phyloP scores from a whole-genome alignment of 106 monocot species.

The Apostasia ramifera region DNA sequence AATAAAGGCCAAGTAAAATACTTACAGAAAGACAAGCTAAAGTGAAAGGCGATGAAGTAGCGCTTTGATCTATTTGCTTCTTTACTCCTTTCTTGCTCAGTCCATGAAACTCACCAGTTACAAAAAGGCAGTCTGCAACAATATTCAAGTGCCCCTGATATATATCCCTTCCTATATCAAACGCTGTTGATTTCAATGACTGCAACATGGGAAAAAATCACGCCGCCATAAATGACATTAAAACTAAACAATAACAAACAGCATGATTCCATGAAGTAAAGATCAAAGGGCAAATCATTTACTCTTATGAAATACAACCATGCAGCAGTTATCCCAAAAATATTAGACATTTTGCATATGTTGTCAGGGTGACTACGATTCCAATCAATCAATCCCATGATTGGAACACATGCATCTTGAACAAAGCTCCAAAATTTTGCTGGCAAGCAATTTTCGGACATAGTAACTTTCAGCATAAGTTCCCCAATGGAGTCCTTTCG shows the following conservation, averaged over 20 bases:
- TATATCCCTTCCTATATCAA: slow-evolving; percentile 60
- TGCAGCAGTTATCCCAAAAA: slow-evolving; percentile 61
- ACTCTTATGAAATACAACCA: slow-evolving; percentile 66
- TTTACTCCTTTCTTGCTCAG: slow-evolving; percentile 58
- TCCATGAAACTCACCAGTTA: slow-evolving; percentile 73
- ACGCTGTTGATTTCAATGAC: slow-evolving; percentile 51
- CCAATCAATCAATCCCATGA: slow-evolving; percentile 93
- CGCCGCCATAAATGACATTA: not conserved
- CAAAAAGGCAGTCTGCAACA: slow-evolving; percentile 61
- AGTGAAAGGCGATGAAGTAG: slow-evolving; percentile 55
- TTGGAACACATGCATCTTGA: slow-evolving; percentile 67
- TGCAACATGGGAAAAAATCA: slow-evolving; percentile 20
- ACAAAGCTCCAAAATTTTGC: slow-evolving; percentile 58
- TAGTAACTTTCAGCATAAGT: slow-evolving; percentile 54
- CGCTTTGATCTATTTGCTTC: slow-evolving; percentile 29
- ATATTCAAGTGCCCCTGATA: slow-evolving; percentile 50
- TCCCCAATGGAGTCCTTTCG: slow-evolving; percentile 23
- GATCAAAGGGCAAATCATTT: slow-evolving; percentile 6
- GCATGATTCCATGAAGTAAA: not conserved
- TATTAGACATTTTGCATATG: slow-evolving; percentile 23
- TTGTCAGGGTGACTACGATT: slow-evolving; percentile 54
- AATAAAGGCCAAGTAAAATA: slow-evolving; percentile 4
- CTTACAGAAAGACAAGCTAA: slow-evolving; percentile 79
- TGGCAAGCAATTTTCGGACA: slow-evolving; percentile 37
- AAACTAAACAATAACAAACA: not conserved